Evolutionary conservation across 2,329 filamentous ascomycete species (phyloP).

Genomic region (Blastomyces emzantsi): DNA sequence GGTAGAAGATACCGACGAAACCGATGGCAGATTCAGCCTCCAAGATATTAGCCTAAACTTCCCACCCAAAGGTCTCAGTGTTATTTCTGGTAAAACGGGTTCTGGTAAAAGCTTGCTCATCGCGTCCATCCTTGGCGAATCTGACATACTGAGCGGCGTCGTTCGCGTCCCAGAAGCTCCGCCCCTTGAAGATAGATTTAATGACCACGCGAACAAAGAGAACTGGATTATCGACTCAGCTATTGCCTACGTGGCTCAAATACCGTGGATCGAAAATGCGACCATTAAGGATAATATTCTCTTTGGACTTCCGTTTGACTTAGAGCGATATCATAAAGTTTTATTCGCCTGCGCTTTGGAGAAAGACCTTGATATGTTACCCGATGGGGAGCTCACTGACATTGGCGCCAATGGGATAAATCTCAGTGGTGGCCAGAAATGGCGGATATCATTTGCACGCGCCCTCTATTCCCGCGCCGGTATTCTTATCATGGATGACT

Average conservation of each 20-base stretch:
- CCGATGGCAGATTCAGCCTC: constrained; percentile 55
- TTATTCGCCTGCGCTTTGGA: constrained; percentile 62
- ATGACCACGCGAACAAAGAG: constrained; percentile 49
- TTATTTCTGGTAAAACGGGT: constrained; percentile 69
- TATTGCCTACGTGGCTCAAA: constrained; percentile 68
- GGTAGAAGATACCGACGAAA: constrained; percentile 48
- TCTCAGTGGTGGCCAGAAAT: constrained; percentile 72
- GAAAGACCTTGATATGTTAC: constrained; percentile 67
- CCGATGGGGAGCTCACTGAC: constrained; percentile 69
- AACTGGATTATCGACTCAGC: constrained; percentile 63
- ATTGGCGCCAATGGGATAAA: constrained; percentile 81
- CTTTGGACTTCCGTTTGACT: constrained; percentile 62
- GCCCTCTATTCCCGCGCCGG: constrained; percentile 71
- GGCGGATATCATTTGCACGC: constrained; percentile 70
- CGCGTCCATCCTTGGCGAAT: constrained; percentile 64
- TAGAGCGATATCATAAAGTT: constrained; percentile 61
- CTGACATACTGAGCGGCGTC: constrained; percentile 56
- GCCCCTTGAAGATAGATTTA: constrained; percentile 47
- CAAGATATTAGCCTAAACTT: constrained; percentile 58
- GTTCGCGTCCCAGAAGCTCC: constrained; percentile 47
- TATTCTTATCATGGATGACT: constrained; percentile 70
- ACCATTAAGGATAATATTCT: constrained; percentile 70
- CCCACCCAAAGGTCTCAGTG: constrained; percentile 58
- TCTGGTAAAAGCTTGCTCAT: constrained; percentile 69
- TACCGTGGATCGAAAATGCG: constrained; percentile 78